phyloP scores from a whole-genome alignment of 1,139 yeast species.

The Yamadazyma atlantica region DNA sequence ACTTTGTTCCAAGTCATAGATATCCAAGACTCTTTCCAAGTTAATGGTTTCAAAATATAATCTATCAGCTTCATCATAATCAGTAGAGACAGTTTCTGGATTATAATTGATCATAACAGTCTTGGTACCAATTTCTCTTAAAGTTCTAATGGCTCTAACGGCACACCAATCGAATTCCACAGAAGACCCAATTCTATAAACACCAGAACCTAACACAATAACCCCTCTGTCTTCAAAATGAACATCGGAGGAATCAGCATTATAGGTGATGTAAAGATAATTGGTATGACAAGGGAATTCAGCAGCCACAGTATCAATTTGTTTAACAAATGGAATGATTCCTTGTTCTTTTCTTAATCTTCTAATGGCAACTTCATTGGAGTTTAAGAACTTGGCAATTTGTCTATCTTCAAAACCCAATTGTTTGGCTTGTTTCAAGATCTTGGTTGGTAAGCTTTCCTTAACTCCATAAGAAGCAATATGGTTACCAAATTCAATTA shows the following conservation, averaged over 20 bases:
- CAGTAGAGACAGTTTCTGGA: constrained; percentile 98
- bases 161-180: constrained; percentile 98
- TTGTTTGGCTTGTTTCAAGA: constrained; percentile 88
- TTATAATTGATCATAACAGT: constrained; percentile 97
- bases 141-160: constrained; percentile 90
- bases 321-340: constrained; percentile 90
- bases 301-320: constrained; percentile 98
- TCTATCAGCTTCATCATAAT: constrained; percentile 97
- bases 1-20: constrained; percentile 89
- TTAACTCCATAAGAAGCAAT: constrained; percentile 59
- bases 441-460: constrained; percentile 57
- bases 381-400: constrained; percentile 84
- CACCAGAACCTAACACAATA: constrained; percentile 92
- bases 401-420: constrained; percentile 97
- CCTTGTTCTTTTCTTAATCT: constrained; percentile 87
- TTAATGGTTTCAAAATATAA: constrained; percentile 94
- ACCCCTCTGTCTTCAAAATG: constrained; percentile 82
- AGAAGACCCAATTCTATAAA: constrained; percentile 90
- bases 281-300: constrained; percentile 98
- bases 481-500: constrained; percentile 67
- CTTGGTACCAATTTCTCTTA: constrained; percentile 83
- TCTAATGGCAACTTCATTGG: constrained; percentile 93
- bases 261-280: constrained; percentile 92
- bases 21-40: constrained; percentile 92
- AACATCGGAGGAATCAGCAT: constrained; percentile 88